Base-by-base conservation (phyloP, 192 early-diverging fungal species). In the Gigaspora rosea region DNA sequence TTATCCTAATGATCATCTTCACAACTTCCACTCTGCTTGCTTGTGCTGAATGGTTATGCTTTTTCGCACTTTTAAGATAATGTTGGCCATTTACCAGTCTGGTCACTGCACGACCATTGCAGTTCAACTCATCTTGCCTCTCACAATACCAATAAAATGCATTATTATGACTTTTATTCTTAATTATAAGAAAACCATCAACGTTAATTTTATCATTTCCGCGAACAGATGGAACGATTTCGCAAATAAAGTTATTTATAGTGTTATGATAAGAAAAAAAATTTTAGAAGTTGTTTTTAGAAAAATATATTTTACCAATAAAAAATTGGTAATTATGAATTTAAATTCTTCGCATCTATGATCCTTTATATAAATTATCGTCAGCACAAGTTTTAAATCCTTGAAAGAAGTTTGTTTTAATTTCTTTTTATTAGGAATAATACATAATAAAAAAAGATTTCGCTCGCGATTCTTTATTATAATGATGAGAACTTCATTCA, bases 231-330 rank as follows among this genome's bases (percentile, higher is more conserved):
- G 18, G 50, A 70, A 49, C 4, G n/a, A 20, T 18, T 70, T 70
- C n/a, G n/a, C 67, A 70, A 70, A 70, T 22, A 49, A 33, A 47
- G 47, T 8, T 47, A 69, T 69, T 69, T 16, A 69, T 69, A 41
- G 5, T 41, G 36, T 41, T 41, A 41, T 41, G 2, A 41, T 41
- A 41, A 41, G 2, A 41, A 41, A 41, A 41, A 41, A 41, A 41
- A 41, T 41, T 41, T 41, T 41, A 41, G 36, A 41, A 41, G 2
- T 41, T 41, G 36, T 41, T 41, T 41, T 41, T 41, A 41, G 5
- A 41, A 41, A 41, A 41, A 41, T 41, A 41, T 41, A 41, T 41
- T 41, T 41, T 41, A 41, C 5, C 5, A 41, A 41, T 41, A 41
- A 41, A 41, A 41, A 41, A 41, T 41, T 41, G 5, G 36, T 41